Base-by-base conservation (phyloP, 345 rosid genomes). In the Noccaea caerulescens region DNA sequence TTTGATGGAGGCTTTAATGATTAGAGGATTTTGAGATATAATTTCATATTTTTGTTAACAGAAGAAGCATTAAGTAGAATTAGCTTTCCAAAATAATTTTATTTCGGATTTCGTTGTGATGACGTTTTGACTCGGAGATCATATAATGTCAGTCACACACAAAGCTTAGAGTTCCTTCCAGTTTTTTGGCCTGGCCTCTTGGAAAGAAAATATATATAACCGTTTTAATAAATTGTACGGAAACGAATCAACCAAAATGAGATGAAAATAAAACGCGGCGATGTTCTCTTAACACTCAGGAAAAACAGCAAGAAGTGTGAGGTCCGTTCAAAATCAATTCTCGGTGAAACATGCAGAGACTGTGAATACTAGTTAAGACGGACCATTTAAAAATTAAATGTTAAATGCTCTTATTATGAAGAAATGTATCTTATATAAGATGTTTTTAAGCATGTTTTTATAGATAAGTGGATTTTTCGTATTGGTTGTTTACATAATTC, bases 1-100 rank as follows among this genome's bases (percentile, higher is more conserved):
- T 45, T 38, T 38, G 55, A 34, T 37, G n/a, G 58, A 36, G 42
- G 58, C 63, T 64, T 33, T 9, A 18, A 50, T 50, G 53, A 41
- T 59, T 58, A 41, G 54, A 50, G 7, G 72, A 51, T 52, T 41
- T 59, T 58, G 59, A 37, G 33, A 72, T 27, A 27, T 3, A 20
- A 57, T 20, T 55, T 63, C 0, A 45, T 14, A 41, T 2, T 45
- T 63, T 72, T 73, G 61, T 42, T 66, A 73, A 46, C 61, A 66
- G 23, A 73, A 42, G 46, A 73, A 33, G 33, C 59, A 23, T 50
- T 41, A 23, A 8, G 25, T 50, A 66, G 55, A 66, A 50, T n/a
- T 66, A 58, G 72, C 55, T 16, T 49, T 66, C 52, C 2, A 39
- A 30, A 65, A 57, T 49, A 66, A 66, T 12, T 58, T 41, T 16